phyloP scores from a whole-genome alignment of 2,329 filamentous ascomycete species.

The Colletotrichum limetticola region DNA sequence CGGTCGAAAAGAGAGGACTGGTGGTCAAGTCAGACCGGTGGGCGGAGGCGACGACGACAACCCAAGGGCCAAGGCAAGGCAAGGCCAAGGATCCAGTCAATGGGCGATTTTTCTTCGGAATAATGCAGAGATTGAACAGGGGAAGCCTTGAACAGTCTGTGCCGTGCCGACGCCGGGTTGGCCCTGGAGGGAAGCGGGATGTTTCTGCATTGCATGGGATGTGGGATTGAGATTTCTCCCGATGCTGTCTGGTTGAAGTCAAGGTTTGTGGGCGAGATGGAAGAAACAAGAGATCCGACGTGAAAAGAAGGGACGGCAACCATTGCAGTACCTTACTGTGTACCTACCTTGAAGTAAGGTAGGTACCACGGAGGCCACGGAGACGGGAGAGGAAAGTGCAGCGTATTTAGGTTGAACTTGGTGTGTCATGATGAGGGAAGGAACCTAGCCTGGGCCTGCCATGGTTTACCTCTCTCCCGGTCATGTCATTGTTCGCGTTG shows the following conservation, averaged over 20 bases:
- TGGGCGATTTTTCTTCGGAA: not conserved
- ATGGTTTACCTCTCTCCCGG: not conserved
- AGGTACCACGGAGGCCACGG: not conserved
- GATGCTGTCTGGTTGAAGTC: not conserved
- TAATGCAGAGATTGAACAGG: not conserved
- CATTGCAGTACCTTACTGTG: not conserved
- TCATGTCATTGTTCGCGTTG: not conserved
- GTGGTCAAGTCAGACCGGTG: not conserved
- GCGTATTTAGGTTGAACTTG: slow-evolving; percentile 8
- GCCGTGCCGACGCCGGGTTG: not conserved
- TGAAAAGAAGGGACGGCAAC: not conserved
- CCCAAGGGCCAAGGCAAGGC: not conserved
- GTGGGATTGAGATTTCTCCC: not conserved
- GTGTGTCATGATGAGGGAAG: slow-evolving; percentile 9
- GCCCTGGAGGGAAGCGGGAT: not conserved
- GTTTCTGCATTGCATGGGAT: not conserved
- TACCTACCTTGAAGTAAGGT: too few relatives aligned
- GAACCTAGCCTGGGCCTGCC: not conserved
- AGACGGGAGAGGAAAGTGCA: not conserved
- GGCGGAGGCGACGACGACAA: not conserved
- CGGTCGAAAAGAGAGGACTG: slow-evolving; percentile 4
- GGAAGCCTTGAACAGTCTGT: not conserved
- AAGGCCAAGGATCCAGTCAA: not conserved
- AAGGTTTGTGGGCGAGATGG: not conserved
- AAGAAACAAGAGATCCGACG: not conserved